Conservation (phyloP, 176 grass and related monocot species). For the Poa pratensis region DNA sequence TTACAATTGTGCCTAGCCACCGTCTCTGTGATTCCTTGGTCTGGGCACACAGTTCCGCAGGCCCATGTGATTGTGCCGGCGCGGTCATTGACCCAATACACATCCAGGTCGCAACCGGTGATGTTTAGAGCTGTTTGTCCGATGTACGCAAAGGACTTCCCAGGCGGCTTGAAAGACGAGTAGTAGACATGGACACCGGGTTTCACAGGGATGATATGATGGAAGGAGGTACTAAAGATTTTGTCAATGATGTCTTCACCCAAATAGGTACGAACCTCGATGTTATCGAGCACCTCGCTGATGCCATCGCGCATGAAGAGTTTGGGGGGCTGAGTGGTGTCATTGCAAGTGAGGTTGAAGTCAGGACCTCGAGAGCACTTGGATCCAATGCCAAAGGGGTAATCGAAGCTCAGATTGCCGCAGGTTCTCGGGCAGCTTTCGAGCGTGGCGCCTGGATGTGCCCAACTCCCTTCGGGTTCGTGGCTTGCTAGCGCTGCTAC, state of each 20-base stretch:
- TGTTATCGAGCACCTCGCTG: slow-evolving; percentile 2
- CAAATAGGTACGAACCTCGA: too few species aligned
- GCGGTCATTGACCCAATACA: neutral
- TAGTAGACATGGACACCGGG: neutral
- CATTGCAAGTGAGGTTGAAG: neutral
- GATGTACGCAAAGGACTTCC: neutral
- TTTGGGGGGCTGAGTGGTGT: neutral
- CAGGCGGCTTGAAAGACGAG: neutral
- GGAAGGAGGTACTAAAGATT: neutral
- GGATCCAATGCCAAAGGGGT: neutral
- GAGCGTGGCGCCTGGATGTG: neutral
- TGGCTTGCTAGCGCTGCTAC: too few species aligned
- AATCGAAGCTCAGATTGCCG: neutral
- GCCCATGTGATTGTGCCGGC: neutral
- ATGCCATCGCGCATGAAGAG: neutral
- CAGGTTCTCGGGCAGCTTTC: neutral
- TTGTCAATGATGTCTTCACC: accelerated
- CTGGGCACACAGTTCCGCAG: neutral
- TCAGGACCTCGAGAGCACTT: neutral
- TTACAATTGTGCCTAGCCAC: neutral
- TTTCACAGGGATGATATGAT: neutral
- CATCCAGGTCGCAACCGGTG: neutral
- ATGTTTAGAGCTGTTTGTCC: neutral
- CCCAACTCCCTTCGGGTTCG: neutral
- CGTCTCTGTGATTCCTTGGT: neutral